Percentiles rank a stretch among this genome's conserved stretches.
These are phyloP conservation scores for Avena sativa DNA, from an alignment of 176 grass and related monocot genomes.

Conservation along the genomic window DNA sequence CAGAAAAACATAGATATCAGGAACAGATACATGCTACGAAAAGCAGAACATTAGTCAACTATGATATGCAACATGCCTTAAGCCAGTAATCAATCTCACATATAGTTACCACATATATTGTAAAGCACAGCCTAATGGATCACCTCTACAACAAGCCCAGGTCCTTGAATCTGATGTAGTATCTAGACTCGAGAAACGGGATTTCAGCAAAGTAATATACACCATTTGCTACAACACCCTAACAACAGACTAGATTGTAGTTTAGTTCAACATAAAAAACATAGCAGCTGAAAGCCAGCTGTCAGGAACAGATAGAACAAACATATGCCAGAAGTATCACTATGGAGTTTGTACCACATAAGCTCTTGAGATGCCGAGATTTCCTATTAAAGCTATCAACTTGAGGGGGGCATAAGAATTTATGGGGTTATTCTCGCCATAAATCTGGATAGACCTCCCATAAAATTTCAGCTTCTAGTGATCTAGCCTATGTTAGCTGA, in stretches of 20 bases:
- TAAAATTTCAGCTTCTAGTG: neutral
- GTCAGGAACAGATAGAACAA: slow-evolving; percentile 5
- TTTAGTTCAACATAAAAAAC: neutral
- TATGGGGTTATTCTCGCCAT: slow-evolving; percentile 9
- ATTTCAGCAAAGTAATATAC: slow-evolving; percentile 38
- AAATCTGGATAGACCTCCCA: slow-evolving; percentile 2
- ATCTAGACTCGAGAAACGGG: slow-evolving; percentile 2
- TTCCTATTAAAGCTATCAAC: slow-evolving; percentile 8
- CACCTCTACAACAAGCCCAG: neutral
- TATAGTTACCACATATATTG: neutral
- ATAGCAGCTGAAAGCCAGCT: neutral
- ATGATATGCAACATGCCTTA: slow-evolving; percentile 22
- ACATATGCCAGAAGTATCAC: slow-evolving; percentile 15
- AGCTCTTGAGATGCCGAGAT: neutral
- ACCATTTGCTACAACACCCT: neutral
- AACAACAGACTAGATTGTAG: neutral
- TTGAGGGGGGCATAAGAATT: slow-evolving; percentile 3
- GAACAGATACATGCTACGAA: neutral
- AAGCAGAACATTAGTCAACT: slow-evolving; percentile 17
- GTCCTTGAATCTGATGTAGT: neutral
- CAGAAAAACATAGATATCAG: slow-evolving; percentile 18
- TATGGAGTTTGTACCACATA: neutral
- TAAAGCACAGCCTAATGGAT: neutral
- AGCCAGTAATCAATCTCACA: slow-evolving; percentile 28
- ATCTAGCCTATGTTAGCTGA: slow-evolving; percentile 30